These are phyloP conservation scores for Candida sanyaensis DNA, from an alignment of 1,139 yeast species.

Conservation along the genomic window DNA sequence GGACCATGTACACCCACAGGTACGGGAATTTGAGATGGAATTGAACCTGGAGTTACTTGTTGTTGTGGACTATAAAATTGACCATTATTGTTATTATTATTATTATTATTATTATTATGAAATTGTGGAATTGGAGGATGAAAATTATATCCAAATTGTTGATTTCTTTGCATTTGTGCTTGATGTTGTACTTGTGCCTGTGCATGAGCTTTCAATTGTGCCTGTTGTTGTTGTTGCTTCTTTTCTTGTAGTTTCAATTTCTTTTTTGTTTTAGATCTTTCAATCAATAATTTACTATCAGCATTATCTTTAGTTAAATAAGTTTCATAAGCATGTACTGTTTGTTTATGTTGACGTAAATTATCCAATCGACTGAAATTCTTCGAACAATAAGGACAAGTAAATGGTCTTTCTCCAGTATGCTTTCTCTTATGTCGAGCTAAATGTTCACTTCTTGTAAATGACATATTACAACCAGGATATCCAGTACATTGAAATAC, in stretches of 20 bases:
- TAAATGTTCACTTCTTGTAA: slow-evolving; percentile 85
- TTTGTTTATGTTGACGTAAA: slow-evolving; percentile 87
- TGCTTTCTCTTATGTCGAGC: slow-evolving; percentile 93
- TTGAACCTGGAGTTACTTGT: background rate
- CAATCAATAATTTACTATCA: slow-evolving; percentile 10
- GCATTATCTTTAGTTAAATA: slow-evolving; percentile 20
- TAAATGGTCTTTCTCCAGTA: slow-evolving; percentile 93
- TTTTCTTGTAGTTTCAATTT: slow-evolving; percentile 11
- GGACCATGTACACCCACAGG: slow-evolving; percentile 7
- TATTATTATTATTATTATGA: slow-evolving; percentile 2
- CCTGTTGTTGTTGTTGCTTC: slow-evolving; percentile 9
- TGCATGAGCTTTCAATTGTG: slow-evolving; percentile 6
- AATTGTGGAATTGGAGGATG: slow-evolving; percentile 7
- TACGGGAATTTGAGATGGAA: slow-evolving; percentile 13
- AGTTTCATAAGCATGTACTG: slow-evolving; percentile 83
- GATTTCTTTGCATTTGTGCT: slow-evolving; percentile 8
- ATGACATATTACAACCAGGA: slow-evolving; percentile 86
- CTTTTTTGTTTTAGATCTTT: slow-evolving; percentile 11
- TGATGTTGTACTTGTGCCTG: slow-evolving; percentile 7
- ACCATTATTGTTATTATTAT: no score
- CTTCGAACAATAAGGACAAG: slow-evolving; percentile 80
- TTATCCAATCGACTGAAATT: slow-evolving; percentile 85
- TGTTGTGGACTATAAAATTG: slow-evolving; percentile 8
- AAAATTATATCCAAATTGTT: slow-evolving; percentile 3
- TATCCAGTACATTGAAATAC: slow-evolving; percentile 86